A percentile compares a stretch with the other conserved stretches of the same genome.
Conservation (phyloP, 768 basidiomycete genomes). For the Sporobolomyces phaffii region DNA sequence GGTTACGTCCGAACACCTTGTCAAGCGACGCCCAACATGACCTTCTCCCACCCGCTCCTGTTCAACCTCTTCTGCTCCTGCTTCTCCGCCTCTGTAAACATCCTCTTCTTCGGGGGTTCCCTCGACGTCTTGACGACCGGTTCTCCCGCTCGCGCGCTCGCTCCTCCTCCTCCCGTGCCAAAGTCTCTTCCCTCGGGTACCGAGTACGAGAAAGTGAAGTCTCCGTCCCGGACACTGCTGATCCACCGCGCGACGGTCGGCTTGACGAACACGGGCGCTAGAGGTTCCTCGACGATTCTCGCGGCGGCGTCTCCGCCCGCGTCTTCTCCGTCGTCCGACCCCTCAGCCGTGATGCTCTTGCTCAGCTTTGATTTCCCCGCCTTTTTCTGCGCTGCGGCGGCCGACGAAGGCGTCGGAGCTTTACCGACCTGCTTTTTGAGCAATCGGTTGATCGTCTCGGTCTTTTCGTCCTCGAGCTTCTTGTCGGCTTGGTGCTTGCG, state of each 20-base stretch:
- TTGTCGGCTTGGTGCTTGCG: slow-evolving; percentile 73
- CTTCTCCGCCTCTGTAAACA: slow-evolving; percentile 10
- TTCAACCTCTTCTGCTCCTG: slow-evolving; percentile 10
- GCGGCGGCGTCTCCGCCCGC: not conserved
- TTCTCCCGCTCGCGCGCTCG: no score
- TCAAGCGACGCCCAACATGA: slow-evolving; percentile 27
- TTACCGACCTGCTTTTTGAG: slow-evolving; percentile 67
- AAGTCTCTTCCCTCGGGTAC: slow-evolving; percentile 1
- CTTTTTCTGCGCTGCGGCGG: not conserved
- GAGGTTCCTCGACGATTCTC: no score
- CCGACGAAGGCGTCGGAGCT: not conserved
- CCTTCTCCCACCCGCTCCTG: slow-evolving; percentile 12
- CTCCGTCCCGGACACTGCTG: slow-evolving; percentile 1
- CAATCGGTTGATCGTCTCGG: slow-evolving; percentile 80
- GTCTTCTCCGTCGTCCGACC: not conserved
- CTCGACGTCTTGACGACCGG: not conserved
- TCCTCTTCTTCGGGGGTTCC: slow-evolving; percentile 4
- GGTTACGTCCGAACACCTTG: no score
- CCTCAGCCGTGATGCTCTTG: slow-evolving; percentile 22
- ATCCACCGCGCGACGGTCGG: slow-evolving; percentile 27
- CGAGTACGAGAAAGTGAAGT: not conserved
- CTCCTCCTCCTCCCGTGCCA: not conserved
- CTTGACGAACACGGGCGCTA: not conserved
- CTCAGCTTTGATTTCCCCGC: slow-evolving; percentile 17
- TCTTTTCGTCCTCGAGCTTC: slow-evolving; percentile 78